Percentiles rank a stretch among this genome's conserved stretches.
phyloP scores from a whole-genome alignment of 2,329 filamentous ascomycete species.

The Dactylellina haptotyla region DNA sequence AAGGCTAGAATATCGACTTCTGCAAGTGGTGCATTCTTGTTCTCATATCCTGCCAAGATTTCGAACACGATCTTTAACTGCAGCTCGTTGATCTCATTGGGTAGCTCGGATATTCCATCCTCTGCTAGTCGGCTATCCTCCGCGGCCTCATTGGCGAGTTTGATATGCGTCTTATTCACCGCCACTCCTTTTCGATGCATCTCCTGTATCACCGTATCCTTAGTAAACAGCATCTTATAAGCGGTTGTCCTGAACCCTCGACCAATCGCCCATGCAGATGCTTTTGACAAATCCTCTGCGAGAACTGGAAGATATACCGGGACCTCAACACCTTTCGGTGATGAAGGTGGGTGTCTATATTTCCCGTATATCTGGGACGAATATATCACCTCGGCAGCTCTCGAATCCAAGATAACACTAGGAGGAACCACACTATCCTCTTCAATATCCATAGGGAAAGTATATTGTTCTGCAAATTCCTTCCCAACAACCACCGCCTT shows the following conservation, averaged over 20 bases:
- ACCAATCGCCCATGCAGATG: conserved; percentile 31
- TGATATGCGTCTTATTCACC: conserved; percentile 2
- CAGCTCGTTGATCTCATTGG: not conserved
- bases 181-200: conserved; percentile 17
- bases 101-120: not conserved
- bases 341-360: conserved; percentile 13
- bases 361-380: conserved; percentile 3
- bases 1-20: conserved; percentile 20
- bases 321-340: not conserved
- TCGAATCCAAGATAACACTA: conserved; percentile 16
- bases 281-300: conserved; percentile 22
- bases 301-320: conserved; percentile 32
- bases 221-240: conserved; percentile 15
- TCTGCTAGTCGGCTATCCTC: not conserved
- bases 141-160: not conserved
- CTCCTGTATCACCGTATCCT: conserved; percentile 1
- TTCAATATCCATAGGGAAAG: not conserved
- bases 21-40: not conserved
- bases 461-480: conserved; percentile 32
- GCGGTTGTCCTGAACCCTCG: not conserved
- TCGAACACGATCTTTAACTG: not conserved
- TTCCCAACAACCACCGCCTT: not conserved
- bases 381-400: conserved; percentile 37
- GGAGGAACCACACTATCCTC: not conserved
- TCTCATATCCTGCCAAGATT: conserved; percentile 8